Conservation (phyloP, 2,329 filamentous ascomycete species). For the Drechslerella coelobrocha region DNA sequence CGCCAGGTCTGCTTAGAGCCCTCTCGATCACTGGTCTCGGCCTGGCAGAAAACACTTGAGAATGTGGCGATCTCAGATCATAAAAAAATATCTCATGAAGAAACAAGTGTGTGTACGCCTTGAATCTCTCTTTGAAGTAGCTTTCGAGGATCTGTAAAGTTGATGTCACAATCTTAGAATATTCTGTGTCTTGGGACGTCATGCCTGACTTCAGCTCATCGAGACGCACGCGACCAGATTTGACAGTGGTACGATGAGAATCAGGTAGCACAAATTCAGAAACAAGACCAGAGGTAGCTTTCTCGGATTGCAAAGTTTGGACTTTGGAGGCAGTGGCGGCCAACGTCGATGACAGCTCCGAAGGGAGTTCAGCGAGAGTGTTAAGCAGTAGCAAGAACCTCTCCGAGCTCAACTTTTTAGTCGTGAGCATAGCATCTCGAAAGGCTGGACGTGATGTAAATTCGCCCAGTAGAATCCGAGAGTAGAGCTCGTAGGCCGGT, state of each 20-base stretch:
- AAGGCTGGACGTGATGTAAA: constrained; percentile 44
- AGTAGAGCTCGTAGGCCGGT: constrained; percentile 45
- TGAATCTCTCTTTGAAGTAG: constrained; percentile 61
- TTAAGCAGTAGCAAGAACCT: constrained; percentile 31
- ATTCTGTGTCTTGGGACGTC: constrained; percentile 73
- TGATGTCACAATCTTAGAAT: constrained; percentile 70
- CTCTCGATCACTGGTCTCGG: constrained; percentile 75
- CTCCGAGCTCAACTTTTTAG: constrained; percentile 36
- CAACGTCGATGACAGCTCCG: constrained; percentile 13
- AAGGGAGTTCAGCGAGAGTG: constrained; percentile 27
- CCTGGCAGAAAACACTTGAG: constrained; percentile 72
- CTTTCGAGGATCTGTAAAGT: constrained; percentile 63
- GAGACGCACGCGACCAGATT: constrained; percentile 80
- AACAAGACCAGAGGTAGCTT: constrained; percentile 56
- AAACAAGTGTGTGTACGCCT: constrained; percentile 62
- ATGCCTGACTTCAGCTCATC: constrained; percentile 75
- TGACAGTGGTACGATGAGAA: constrained; percentile 76
- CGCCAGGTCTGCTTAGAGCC: constrained; percentile 73
- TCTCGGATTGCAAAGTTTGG: constrained; percentile 31
- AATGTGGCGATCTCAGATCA: constrained; percentile 72
- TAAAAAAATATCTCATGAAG: constrained; percentile 78
- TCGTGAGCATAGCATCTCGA: constrained; percentile 40
- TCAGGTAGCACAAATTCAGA: constrained; percentile 64
- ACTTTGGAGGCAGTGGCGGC: constrained; percentile 17
- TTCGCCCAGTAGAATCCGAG: constrained; percentile 39